Percentiles rank a stretch among this genome's conserved stretches.
These are phyloP conservation scores for Pseudogymnoascus destructans DNA, from an alignment of 2,329 filamentous ascomycete genomes.

Conservation along the genomic window DNA sequence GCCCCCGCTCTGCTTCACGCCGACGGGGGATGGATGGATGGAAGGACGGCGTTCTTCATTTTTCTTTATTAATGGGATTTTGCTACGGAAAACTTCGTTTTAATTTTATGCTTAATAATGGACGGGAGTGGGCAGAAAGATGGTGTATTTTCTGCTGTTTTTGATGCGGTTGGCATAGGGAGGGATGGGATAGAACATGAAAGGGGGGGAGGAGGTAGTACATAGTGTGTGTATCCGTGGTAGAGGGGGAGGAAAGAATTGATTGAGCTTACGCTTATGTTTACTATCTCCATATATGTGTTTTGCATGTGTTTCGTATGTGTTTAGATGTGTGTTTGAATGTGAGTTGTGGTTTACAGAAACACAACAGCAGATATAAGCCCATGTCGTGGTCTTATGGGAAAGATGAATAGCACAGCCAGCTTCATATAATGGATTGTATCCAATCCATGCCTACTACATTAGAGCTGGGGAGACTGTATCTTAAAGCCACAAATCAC, in stretches of 20 bases:
- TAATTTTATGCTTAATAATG: constrained; percentile 5
- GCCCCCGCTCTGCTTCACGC: neutral
- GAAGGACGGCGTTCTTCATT: neutral
- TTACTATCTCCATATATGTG: too few species aligned
- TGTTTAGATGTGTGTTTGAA: neutral
- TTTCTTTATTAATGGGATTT: neutral
- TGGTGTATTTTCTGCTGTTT: neutral
- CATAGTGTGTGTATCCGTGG: neutral
- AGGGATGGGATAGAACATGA: neutral
- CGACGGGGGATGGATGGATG: neutral
- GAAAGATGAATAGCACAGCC: too few species aligned
- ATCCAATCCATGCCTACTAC: too few species aligned
- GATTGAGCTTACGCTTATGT: neutral
- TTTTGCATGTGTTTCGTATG: too few species aligned
- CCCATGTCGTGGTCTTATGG: too few species aligned
- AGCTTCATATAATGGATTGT: too few species aligned
- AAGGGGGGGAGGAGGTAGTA: neutral
- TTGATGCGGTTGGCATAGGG: neutral
- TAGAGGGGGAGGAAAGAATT: neutral
- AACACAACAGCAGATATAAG: too few species aligned
- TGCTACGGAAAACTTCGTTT: neutral
- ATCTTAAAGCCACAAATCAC: too few species aligned
- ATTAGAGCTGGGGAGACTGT: too few species aligned
- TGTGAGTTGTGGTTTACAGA: neutral
- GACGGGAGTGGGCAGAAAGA: neutral